These are phyloP conservation scores for Ophiostoma australiae DNA, from an alignment of 2,329 filamentous ascomycete genomes.

Conservation along the genomic window DNA sequence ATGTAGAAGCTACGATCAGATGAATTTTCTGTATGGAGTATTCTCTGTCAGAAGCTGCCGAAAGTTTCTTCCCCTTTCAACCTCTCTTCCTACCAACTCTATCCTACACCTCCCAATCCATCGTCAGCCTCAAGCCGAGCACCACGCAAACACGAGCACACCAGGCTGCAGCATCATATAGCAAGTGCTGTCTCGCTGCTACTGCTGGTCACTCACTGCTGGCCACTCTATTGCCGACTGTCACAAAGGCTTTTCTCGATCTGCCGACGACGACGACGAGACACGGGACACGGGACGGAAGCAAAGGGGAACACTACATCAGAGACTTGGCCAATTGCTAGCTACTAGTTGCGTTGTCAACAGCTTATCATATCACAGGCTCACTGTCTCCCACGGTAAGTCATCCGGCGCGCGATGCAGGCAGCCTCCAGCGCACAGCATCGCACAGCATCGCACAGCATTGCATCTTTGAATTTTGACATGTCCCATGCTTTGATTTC, in stretches of 20 bases:
- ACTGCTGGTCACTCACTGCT: not conserved
- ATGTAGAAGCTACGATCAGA: not conserved
- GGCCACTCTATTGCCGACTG: not conserved
- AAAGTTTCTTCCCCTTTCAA: constrained; percentile 4
- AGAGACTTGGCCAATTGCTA: not conserved
- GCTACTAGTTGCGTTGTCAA: not conserved
- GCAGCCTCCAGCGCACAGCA: not conserved
- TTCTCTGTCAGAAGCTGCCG: not conserved
- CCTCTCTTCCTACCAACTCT: not conserved
- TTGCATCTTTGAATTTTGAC: not conserved
- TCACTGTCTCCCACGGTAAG: constrained; percentile 19
- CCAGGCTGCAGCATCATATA: not conserved
- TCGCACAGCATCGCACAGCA: not conserved
- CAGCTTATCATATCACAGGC: not conserved
- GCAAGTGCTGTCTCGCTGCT: constrained; percentile 8
- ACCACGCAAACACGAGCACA: not conserved
- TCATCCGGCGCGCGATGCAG: constrained; percentile 10
- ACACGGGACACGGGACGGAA: not conserved
- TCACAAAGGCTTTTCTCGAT: not conserved
- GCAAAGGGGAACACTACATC: not conserved
- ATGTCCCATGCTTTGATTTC: not conserved
- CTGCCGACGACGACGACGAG: not conserved
- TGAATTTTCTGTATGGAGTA: not conserved
- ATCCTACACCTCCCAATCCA: not conserved
- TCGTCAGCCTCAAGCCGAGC: not conserved